These are phyloP conservation scores for Teunomyces funiuensis DNA, from an alignment of 805 yeast genomes.

Conservation along the genomic window DNA sequence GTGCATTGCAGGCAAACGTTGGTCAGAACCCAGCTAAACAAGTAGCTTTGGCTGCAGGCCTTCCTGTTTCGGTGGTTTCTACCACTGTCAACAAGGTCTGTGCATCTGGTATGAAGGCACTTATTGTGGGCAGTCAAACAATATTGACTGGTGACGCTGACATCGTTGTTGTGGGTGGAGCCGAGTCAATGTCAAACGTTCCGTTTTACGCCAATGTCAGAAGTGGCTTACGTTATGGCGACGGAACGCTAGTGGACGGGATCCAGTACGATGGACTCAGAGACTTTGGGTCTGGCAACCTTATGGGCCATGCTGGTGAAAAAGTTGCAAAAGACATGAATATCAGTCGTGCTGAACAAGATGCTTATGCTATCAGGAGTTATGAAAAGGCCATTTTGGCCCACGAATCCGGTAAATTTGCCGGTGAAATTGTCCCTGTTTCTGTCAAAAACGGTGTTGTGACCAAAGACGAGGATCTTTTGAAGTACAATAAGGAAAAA, in stretches of 20 bases:
- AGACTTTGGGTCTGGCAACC: conserved; percentile 83
- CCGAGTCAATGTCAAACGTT: conserved; percentile 94
- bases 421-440: conserved; percentile 79
- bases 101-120: conserved; percentile 92
- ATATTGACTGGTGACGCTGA: conserved; percentile 88
- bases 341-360: conserved; percentile 85
- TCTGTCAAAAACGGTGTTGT: conserved; percentile 75
- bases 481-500: conserved; percentile 73
- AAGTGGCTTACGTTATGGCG: conserved; percentile 88
- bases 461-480: conserved; percentile 77
- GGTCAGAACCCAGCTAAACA: conserved; percentile 99
- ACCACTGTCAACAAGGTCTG: conserved; percentile 95
- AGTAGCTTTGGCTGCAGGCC: conserved; percentile 91
- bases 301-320: conserved; percentile 98
- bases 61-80: conserved; percentile 76
- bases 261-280: conserved; percentile 86
- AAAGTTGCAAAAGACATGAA: conserved; percentile 85
- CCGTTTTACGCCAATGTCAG: conserved; percentile 90
- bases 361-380: conserved; percentile 78
- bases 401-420: conserved; percentile 76
- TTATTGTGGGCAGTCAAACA: conserved; percentile 86
- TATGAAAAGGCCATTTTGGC: conserved; percentile 87
- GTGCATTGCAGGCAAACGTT: conserved; percentile 86
- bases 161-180: conserved; percentile 94
- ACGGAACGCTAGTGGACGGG: conserved; percentile 76